phyloP scores from a whole-genome alignment of 345 rosid species.

The Melastoma malabathricum region DNA sequence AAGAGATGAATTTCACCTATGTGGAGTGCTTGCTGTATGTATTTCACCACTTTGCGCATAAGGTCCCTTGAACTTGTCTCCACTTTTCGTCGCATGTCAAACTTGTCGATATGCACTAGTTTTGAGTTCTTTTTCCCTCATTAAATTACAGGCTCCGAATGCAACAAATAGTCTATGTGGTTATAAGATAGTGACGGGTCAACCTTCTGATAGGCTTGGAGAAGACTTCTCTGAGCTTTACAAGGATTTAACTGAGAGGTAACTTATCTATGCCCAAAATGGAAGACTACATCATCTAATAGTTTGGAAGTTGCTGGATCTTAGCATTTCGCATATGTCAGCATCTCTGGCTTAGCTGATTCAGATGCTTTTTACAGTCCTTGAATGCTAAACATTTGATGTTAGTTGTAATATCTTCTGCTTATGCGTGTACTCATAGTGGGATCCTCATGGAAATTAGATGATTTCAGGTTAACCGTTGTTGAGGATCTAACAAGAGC shows the following conservation, averaged over 20 bases:
- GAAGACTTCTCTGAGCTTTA: constrained; percentile 82
- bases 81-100: constrained; percentile 5
- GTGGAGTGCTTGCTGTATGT: constrained; percentile 87
- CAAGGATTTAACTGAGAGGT: constrained; percentile 92
- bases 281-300: too few species aligned
- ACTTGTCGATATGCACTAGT: neutral
- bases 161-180: constrained; percentile 94
- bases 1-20: constrained; percentile 88
- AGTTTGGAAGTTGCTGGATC: too few species aligned
- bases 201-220: constrained; percentile 95
- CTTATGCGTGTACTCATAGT: too few species aligned
- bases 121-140: constrained; percentile 15
- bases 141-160: constrained; percentile 67
- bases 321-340: too few species aligned
- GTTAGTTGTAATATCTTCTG: too few species aligned
- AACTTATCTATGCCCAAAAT: neutral
- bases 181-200: constrained; percentile 92
- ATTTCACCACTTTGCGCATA: constrained; percentile 84
- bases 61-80: constrained; percentile 31
- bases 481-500: constrained; percentile 90
- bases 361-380: too few species aligned
- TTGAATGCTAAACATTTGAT: too few species aligned
- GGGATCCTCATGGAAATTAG: too few species aligned
- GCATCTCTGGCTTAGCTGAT: too few species aligned
- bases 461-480: constrained; percentile 43